These are phyloP conservation scores for Trapa bicornis DNA, from an alignment of 345 rosid genomes.

Conservation along the genomic window DNA sequence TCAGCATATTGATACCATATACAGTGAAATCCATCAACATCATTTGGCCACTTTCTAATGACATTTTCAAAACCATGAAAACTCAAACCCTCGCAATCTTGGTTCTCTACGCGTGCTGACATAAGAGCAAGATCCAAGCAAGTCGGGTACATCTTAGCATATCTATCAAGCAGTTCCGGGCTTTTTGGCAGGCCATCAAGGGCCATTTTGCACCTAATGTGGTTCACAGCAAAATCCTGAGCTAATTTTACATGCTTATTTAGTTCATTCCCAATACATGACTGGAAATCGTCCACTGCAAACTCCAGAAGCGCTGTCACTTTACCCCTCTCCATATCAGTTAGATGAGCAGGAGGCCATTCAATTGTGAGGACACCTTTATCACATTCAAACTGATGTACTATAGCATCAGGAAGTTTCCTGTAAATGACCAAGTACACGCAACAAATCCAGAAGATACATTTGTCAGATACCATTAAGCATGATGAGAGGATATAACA, in stretches of 20 bases:
- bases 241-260: slow-evolving; percentile 23
- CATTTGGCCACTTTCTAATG: slow-evolving; percentile 53
- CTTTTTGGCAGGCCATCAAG: slow-evolving; percentile 34
- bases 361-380: slow-evolving; percentile 56
- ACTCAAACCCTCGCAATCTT: slow-evolving; percentile 20
- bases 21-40: slow-evolving; percentile 52
- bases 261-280: slow-evolving; percentile 16
- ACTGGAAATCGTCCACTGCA: slow-evolving; percentile 30
- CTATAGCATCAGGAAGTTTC: slow-evolving; percentile 74
- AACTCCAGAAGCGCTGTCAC: slow-evolving; percentile 38
- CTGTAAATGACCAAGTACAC: slow-evolving; percentile 93
- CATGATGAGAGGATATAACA: slow-evolving; percentile 66
- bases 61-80: slow-evolving; percentile 55
- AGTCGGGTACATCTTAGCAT: slow-evolving; percentile 40
- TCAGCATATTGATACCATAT: slow-evolving; percentile 92
- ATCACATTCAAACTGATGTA: slow-evolving; percentile 59
- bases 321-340: slow-evolving; percentile 38
- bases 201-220: slow-evolving; percentile 44
- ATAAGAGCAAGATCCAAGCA: slow-evolving; percentile 58
- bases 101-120: slow-evolving; percentile 40
- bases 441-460: slow-evolving; percentile 98
- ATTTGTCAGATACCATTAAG: slow-evolving; percentile 83
- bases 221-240: slow-evolving; percentile 49
- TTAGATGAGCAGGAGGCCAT: slow-evolving; percentile 60
- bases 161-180: slow-evolving; percentile 42